phyloP scores from a whole-genome alignment of 768 basidiomycete genomes.

The Lactarius tabidus region DNA sequence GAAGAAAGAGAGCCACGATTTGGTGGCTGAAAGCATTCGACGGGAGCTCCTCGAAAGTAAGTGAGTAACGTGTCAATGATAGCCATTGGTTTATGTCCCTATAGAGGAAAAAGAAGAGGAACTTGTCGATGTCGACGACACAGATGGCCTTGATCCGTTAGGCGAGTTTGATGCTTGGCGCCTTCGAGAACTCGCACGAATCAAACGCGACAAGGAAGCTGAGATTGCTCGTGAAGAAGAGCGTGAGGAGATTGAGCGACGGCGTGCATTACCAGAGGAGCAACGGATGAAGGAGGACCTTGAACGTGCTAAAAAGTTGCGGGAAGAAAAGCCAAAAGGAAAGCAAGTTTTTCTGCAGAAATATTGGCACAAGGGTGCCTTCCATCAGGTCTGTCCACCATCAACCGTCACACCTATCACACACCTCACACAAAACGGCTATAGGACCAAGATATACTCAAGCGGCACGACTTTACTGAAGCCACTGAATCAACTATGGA shows the following conservation, averaged over 20 bases:
- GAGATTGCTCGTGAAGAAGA: constrained; percentile 78
- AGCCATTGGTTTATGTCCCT: neutral
- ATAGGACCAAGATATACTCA: constrained; percentile 85
- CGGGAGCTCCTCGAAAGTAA: constrained; percentile 89
- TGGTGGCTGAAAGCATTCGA: constrained; percentile 92
- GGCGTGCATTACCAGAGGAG: constrained; percentile 90
- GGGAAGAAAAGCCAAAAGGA: constrained; percentile 88
- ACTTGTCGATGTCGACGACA: constrained; percentile 89
- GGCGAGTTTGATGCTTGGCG: constrained; percentile 97
- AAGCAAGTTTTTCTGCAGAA: constrained; percentile 93
- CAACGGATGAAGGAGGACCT: constrained; percentile 90
- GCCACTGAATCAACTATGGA: constrained; percentile 87
- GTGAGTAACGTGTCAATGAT: constrained; percentile 31
- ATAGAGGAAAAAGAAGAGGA: constrained; percentile 86
- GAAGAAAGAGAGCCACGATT: constrained; percentile 81
- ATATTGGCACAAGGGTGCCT: constrained; percentile 99
- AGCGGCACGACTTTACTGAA: constrained; percentile 80
- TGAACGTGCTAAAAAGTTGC: constrained; percentile 73
- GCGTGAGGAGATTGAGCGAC: constrained; percentile 84
- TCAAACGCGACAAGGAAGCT: constrained; percentile 92
- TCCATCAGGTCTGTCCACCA: constrained; percentile 72
- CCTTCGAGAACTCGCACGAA: constrained; percentile 85
- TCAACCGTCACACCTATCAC: neutral
- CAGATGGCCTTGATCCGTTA: constrained; percentile 85
- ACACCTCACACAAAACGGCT: constrained; percentile 19